Conservation (phyloP, 2,329 filamentous ascomycete species). For the Epichloe gansuensis region DNA sequence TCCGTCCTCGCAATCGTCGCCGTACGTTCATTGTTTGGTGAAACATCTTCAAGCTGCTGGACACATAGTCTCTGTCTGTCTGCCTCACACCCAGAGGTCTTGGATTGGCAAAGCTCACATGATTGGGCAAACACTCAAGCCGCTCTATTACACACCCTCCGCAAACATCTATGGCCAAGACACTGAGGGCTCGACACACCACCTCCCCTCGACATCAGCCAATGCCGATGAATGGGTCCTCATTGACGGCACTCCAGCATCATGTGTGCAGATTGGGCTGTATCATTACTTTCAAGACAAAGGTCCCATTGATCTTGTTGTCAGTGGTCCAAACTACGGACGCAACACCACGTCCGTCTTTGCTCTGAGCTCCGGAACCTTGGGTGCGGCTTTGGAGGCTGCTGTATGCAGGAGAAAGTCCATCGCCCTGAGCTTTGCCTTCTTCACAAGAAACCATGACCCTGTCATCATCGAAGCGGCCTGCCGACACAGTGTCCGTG, state of each 20-base stretch:
- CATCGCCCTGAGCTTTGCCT: constrained; percentile 82
- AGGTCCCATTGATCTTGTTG: constrained; percentile 61
- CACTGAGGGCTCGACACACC: constrained; percentile 52
- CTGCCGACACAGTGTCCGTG: constrained; percentile 56
- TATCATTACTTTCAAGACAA: constrained; percentile 65
- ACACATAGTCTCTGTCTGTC: constrained; percentile 79
- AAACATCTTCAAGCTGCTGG: constrained; percentile 58
- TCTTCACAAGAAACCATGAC: constrained; percentile 76
- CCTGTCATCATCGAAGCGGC: constrained; percentile 67
- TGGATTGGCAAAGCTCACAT: constrained; percentile 99
- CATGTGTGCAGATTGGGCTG: constrained; percentile 69
- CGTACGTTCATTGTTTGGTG: constrained; percentile 66
- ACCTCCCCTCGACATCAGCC: constrained; percentile 38
- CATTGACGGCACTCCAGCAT: constrained; percentile 69
- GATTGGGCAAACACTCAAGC: constrained; percentile 76
- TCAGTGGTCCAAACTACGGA: constrained; percentile 73
- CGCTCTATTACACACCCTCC: constrained; percentile 65
- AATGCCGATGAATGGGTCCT: constrained; percentile 66
- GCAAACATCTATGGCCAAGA: constrained; percentile 26
- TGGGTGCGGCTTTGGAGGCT: constrained; percentile 66
- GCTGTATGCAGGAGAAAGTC: constrained; percentile 56
- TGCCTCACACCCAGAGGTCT: constrained; percentile 82
- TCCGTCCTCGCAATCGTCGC: constrained; percentile 63
- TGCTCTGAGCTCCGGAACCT: constrained; percentile 61
- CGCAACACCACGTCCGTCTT: constrained; percentile 73